Evolutionary conservation across 2,329 filamentous ascomycete species (phyloP).

Genomic region (Pseudophaeomoniella oleicola): DNA sequence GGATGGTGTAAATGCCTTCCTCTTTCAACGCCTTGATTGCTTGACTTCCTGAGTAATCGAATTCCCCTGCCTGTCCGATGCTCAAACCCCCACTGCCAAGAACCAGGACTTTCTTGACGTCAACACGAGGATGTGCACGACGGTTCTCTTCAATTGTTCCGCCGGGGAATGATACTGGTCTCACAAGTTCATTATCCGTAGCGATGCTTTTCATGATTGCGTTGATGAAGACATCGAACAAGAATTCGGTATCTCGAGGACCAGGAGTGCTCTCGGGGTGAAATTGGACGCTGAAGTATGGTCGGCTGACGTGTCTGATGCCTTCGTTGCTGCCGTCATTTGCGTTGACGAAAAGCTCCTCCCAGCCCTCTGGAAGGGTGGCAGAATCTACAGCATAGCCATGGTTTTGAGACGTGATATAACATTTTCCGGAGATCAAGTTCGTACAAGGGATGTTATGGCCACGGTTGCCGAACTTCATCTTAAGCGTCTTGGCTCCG

Average conservation of each 20-base stretch:
- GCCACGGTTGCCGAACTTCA: conserved; percentile 98
- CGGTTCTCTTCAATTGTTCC: conserved; percentile 68
- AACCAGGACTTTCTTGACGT: conserved; percentile 87
- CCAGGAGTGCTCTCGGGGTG: conserved; percentile 95
- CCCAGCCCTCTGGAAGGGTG: conserved; percentile 65
- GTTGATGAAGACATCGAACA: conserved; percentile 93
- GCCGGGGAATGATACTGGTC: conserved; percentile 75
- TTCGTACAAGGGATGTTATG: conserved; percentile 98
- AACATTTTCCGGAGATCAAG: conserved; percentile 87
- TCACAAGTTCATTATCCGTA: conserved; percentile 50
- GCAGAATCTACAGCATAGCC: conserved; percentile 81
- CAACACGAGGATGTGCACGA: conserved; percentile 59
- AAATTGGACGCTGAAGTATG: conserved; percentile 99
- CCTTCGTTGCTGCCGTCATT: conserved; percentile 98
- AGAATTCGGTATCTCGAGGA: conserved; percentile 85
- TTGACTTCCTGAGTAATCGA: conserved; percentile 96
- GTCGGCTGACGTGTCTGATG: conserved; percentile 71
- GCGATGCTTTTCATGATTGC: conserved; percentile 60
- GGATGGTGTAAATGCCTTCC: conserved; percentile 91
- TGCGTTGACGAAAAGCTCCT: conserved; percentile 92
- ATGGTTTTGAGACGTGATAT: conserved; percentile 98
- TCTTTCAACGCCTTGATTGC: conserved; percentile 97
- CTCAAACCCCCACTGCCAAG: conserved; percentile 89
- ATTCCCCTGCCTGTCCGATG: conserved; percentile 96
- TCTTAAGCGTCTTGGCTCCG: conserved; percentile 76